phyloP scores from a whole-genome alignment of 2,329 filamentous ascomycete genomes.

The Paracamarosporium sp. region DNA sequence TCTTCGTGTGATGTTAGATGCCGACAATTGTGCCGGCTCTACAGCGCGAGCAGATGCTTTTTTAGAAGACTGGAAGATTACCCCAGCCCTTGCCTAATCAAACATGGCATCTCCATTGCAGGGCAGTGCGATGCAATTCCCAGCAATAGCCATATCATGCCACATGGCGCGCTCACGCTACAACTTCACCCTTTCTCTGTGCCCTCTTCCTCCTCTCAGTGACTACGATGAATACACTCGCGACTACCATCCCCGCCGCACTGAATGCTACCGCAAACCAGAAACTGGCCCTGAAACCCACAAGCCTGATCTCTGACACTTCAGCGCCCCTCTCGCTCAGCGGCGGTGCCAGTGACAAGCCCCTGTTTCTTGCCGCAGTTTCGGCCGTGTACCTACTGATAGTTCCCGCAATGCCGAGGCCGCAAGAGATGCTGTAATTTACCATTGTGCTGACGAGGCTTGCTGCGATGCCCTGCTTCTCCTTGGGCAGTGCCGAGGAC shows the following conservation, averaged over 20 bases:
- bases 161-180: neutral
- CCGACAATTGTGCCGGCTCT: neutral
- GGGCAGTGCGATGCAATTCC: neutral
- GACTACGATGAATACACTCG: slow-evolving; percentile 18
- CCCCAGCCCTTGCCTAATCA: neutral
- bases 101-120: neutral
- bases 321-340: slow-evolving; percentile 11
- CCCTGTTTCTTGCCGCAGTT: slow-evolving; percentile 11
- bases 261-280: slow-evolving; percentile 24
- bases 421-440: slow-evolving; percentile 72
- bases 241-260: slow-evolving; percentile 22
- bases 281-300: slow-evolving; percentile 19
- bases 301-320: slow-evolving; percentile 13
- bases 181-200: neutral
- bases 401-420: slow-evolving; percentile 70
- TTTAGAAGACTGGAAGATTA: neutral
- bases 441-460: slow-evolving; percentile 69
- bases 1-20: neutral
- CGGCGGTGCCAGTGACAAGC: slow-evolving; percentile 6
- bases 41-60: too few species aligned
- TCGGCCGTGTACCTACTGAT: slow-evolving; percentile 44
- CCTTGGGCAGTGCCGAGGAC: slow-evolving; percentile 41
- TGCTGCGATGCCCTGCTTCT: slow-evolving; percentile 60
- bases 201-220: slow-evolving; percentile 15
- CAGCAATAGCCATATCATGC: neutral